These are phyloP conservation scores for Trichoderma hamatum DNA, from an alignment of 2,329 filamentous ascomycete species.

Conservation along the genomic window DNA sequence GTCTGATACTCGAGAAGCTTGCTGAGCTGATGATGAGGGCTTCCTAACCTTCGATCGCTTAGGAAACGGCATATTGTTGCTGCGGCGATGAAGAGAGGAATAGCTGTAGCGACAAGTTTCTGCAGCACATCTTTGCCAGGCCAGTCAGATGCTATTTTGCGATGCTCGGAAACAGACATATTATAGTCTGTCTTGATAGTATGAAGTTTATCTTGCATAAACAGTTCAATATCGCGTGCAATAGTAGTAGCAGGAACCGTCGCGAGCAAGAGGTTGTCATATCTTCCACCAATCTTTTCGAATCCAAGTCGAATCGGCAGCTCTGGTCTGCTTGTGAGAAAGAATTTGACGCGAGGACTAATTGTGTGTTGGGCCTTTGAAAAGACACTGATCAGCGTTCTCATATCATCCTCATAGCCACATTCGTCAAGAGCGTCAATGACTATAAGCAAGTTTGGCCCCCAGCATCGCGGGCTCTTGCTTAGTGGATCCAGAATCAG, in stretches of 20 bases:
- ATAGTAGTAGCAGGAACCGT: neutral
- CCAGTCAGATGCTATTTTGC: constrained; percentile 23
- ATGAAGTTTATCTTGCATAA: neutral
- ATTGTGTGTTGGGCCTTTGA: constrained; percentile 22
- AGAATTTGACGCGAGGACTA: constrained; percentile 38
- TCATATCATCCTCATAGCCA: constrained; percentile 36
- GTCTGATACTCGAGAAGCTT: constrained; percentile 32
- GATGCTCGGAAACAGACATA: constrained; percentile 7
- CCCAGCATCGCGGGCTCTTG: neutral
- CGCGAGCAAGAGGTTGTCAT: constrained; percentile 16
- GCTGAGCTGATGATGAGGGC: constrained; percentile 33
- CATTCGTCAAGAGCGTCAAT: constrained; percentile 42
- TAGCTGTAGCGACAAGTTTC: constrained; percentile 35
- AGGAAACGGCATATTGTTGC: constrained; percentile 41
- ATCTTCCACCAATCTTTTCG: constrained; percentile 29
- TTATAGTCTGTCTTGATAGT: constrained; percentile 20
- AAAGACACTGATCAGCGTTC: constrained; percentile 35
- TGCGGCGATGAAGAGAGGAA: constrained; percentile 44
- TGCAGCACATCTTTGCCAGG: neutral
- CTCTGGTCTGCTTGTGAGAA: constrained; percentile 50
- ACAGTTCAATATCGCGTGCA: constrained; percentile 11
- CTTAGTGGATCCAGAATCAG: constrained; percentile 44
- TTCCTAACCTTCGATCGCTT: constrained; percentile 27
- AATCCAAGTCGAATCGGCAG: constrained; percentile 45
- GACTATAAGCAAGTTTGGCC: constrained; percentile 35